Conservation (phyloP, 345 rosid genomes). For the Excoecaria cochinchinensis region DNA sequence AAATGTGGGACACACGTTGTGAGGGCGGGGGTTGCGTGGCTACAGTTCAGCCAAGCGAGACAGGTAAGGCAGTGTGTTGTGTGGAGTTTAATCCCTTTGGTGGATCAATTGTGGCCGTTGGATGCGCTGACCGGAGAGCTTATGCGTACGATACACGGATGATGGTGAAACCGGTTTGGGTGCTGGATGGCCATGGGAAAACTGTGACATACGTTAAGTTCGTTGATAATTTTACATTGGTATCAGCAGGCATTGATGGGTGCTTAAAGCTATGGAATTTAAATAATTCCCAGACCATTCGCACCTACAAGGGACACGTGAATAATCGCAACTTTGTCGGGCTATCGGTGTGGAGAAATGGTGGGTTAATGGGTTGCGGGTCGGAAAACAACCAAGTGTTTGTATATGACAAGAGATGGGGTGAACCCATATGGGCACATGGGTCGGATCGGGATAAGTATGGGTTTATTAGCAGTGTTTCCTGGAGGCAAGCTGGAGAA, state of each 20-base stretch:
- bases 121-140: conserved; percentile 69
- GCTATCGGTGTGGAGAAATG: conserved; percentile 68
- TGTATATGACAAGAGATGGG: conserved; percentile 81
- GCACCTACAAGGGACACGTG: conserved; percentile 69
- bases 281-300: conserved; percentile 25
- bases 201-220: conserved; percentile 71
- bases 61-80: conserved; percentile 53
- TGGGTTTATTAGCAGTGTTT: conserved; percentile 74
- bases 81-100: conserved; percentile 76
- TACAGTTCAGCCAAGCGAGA: conserved; percentile 46
- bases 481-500: conserved; percentile 70
- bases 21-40: conserved; percentile 49
- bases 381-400: conserved; percentile 72
- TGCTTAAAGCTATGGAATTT: conserved; percentile 68
- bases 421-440: conserved; percentile 67
- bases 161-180: conserved; percentile 39
- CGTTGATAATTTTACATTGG: conserved; percentile 39
- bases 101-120: conserved; percentile 51
- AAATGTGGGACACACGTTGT: conserved; percentile 76
- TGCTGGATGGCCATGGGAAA: conserved; percentile 60
- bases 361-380: conserved; percentile 76
- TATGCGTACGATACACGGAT: conserved; percentile 68
- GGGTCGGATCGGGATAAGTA: conserved; percentile 42
- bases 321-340: conserved; percentile 76
- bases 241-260: conserved; percentile 67